phyloP scores from a whole-genome alignment of 2,329 filamentous ascomycete species.

The Sporothrix globosa region DNA sequence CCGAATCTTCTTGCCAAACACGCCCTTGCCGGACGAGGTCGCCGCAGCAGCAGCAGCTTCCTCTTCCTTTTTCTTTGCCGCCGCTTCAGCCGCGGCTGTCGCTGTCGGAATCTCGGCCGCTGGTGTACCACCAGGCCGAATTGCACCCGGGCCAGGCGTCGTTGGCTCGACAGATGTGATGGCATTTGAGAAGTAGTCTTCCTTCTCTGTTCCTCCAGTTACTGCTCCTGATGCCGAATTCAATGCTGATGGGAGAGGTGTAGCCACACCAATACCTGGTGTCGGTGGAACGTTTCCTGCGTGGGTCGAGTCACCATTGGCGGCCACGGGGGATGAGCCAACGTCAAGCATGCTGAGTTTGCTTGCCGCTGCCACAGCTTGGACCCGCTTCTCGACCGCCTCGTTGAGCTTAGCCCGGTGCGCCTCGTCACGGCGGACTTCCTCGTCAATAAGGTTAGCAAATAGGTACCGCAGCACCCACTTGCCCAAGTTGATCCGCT shows the following conservation, averaged over 20 bases:
- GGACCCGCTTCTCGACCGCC: constrained; percentile 61
- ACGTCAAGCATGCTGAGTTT: constrained; percentile 23
- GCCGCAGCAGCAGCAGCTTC: constrained; percentile 34
- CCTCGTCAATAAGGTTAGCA: constrained; percentile 83
- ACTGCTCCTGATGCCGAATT: constrained; percentile 45
- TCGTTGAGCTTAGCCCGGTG: constrained; percentile 72
- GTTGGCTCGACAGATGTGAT: constrained; percentile 55
- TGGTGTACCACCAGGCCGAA: constrained; percentile 49
- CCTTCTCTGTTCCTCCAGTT: constrained; percentile 56
- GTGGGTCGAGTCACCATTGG: not conserved
- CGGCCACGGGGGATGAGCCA: not conserved
- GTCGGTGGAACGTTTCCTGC: constrained; percentile 23
- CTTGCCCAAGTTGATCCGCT: constrained; percentile 94
- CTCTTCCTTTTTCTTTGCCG: constrained; percentile 40
- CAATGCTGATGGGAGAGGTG: constrained; percentile 54
- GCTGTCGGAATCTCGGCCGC: constrained; percentile 46
- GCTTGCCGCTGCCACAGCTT: constrained; percentile 57
- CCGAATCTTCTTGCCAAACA: constrained; percentile 84
- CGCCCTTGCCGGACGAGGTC: constrained; percentile 52
- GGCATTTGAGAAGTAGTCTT: constrained; percentile 77
- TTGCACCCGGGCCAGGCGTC: constrained; percentile 45
- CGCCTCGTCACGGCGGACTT: constrained; percentile 77
- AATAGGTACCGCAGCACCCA: constrained; percentile 96
- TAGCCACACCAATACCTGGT: constrained; percentile 69
- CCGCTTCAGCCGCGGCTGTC: not conserved